phyloP scores from a whole-genome alignment of 176 grass and related monocot genomes.

The Hordeum marinum region DNA sequence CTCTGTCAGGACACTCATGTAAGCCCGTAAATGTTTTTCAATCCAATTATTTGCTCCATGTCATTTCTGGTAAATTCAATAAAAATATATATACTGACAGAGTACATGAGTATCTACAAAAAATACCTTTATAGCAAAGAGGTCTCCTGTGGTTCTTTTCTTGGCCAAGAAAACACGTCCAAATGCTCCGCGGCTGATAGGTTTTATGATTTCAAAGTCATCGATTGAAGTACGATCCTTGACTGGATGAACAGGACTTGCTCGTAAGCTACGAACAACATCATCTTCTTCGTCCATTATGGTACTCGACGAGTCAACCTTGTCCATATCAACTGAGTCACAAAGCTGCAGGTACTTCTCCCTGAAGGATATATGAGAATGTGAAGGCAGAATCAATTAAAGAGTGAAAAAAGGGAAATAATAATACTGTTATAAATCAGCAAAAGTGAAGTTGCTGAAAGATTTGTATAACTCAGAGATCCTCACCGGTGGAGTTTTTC shows the following conservation, averaged over 20 bases:
- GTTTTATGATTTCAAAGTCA: conserved; percentile 99
- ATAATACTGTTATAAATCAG: conserved; percentile 15
- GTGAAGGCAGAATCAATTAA: conserved; percentile 18
- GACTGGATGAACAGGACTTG: conserved; percentile 89
- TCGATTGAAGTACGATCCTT: conserved; percentile 99
- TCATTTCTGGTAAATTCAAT: not conserved
- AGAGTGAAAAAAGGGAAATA: conserved; percentile 12
- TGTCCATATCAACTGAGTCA: conserved; percentile 90
- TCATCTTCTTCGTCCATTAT: conserved; percentile 99
- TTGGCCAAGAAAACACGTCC: conserved; percentile 98
- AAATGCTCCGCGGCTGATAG: conserved; percentile 97
- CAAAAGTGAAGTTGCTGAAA: not conserved
- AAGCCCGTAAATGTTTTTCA: not conserved
- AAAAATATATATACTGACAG: not conserved
- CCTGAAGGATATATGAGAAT: conserved; percentile 43
- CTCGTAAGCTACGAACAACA: conserved; percentile 86
- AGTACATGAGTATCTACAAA: not conserved
- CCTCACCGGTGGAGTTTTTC: conserved; percentile 95
- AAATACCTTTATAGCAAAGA: conserved; percentile 98
- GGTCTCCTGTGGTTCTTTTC: conserved; percentile 98
- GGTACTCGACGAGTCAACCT: conserved; percentile 80
- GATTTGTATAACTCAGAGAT: conserved; percentile 1
- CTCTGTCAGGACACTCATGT: not conserved
- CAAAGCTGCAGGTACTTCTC: conserved; percentile 99
- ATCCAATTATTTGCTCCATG: not conserved